phyloP scores from a whole-genome alignment of 371 early-diverging fungal species.

The Chytridiales sp. region DNA sequence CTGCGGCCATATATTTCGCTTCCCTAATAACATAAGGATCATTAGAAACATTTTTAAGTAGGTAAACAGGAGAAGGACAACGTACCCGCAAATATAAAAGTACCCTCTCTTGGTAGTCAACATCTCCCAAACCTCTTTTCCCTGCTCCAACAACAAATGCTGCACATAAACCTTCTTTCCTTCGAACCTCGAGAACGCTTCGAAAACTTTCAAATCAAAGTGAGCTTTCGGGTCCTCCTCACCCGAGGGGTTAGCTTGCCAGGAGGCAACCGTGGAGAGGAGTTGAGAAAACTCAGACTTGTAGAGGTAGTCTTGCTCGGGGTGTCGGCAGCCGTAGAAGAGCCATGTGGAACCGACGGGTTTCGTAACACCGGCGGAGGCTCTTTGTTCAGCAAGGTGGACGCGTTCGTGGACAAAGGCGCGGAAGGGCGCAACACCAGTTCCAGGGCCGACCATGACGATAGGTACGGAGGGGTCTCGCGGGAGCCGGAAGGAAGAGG shows the following conservation, averaged over 20 bases:
- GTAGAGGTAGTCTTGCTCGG: constrained; percentile 82
- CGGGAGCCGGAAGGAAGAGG: constrained; percentile 86
- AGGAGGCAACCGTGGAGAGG: constrained; percentile 16
- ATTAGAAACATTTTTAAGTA: constrained; percentile 2
- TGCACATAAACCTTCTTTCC: constrained; percentile 87
- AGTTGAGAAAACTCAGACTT: constrained; percentile 67
- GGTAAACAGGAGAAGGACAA: constrained; percentile 4
- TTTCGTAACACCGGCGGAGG: constrained; percentile 39
- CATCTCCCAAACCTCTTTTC: constrained; percentile 70
- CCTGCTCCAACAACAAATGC: constrained; percentile 67
- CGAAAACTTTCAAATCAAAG: constrained; percentile 37
- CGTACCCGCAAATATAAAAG: constrained; percentile 85
- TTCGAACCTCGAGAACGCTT: constrained; percentile 82
- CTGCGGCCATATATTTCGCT: constrained; percentile 94
- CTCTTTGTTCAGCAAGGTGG: constrained; percentile 35
- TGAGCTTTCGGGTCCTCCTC: constrained; percentile 24
- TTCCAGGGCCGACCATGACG: constrained; percentile 97
- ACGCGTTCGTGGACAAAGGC: constrained; percentile 92
- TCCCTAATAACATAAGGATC: constrained; percentile 52
- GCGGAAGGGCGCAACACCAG: constrained; percentile 97
- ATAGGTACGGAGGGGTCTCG: constrained; percentile 75
- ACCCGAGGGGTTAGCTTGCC: constrained; percentile 3
- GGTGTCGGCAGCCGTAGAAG: constrained; percentile 90
- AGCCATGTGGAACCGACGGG: constrained; percentile 75
- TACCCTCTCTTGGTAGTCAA: constrained; percentile 70